These are phyloP conservation scores for Gentiana straminea DNA, from an alignment of 257 asterid genomes.

Conservation along the genomic window DNA sequence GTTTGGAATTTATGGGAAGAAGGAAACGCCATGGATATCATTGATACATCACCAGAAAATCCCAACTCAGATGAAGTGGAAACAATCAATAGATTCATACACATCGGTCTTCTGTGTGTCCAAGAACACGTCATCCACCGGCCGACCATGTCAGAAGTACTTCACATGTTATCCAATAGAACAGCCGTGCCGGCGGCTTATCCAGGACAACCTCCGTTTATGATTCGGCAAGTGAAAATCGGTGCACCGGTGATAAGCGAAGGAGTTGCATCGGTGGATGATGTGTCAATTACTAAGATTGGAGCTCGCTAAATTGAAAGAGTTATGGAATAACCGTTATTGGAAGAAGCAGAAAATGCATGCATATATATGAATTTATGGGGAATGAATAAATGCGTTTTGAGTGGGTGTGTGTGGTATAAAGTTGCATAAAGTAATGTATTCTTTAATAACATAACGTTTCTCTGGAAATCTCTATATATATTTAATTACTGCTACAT, in stretches of 20 bases:
- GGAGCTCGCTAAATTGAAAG: slow-evolving; percentile 1
- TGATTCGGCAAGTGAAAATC: neutral
- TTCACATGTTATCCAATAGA: slow-evolving; percentile 17
- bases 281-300: slow-evolving; percentile 9
- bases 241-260: slow-evolving; percentile 1
- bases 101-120: slow-evolving; percentile 21
- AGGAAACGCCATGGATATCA: slow-evolving; percentile 7
- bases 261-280: slow-evolving; percentile 10
- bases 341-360: too few species aligned
- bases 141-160: slow-evolving; percentile 20
- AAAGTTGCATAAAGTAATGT: too few species aligned
- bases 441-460: too few species aligned
- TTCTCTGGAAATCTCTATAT: too few species aligned
- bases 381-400: too few species aligned
- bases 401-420: too few species aligned
- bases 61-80: neutral
- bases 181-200: slow-evolving; percentile 1
- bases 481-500: too few species aligned
- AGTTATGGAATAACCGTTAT: too few species aligned
- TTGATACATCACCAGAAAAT: slow-evolving; percentile 5
- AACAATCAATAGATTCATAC: too few species aligned
- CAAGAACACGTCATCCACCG: slow-evolving; percentile 23
- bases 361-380: too few species aligned
- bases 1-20: slow-evolving; percentile 30
- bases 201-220: slow-evolving; percentile 16